Base-by-base conservation (phyloP, 345 rosid genomes). In the Melaleuca quinquenervia region DNA sequence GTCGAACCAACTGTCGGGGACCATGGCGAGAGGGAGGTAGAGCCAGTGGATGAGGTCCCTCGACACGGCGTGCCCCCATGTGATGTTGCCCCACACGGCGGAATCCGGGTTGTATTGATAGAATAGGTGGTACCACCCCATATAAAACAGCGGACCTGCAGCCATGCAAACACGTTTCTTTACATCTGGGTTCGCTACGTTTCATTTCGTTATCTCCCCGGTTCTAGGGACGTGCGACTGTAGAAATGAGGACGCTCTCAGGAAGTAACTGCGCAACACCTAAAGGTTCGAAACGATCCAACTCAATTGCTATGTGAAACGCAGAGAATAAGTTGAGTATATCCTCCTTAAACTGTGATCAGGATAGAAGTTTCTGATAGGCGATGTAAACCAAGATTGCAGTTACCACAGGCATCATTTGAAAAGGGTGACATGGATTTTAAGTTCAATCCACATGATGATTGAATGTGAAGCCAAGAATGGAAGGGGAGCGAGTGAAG, bases 1-100 rank as follows among this genome's bases (percentile, higher is more conserved):
- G 20, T 97, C 98, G 27, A 90, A 97, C 95, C 93, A 93, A 9
- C 90, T 92, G 62, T 96, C 98, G 10, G 99, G 96, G 15, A 91
- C 88, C 93, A 95, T 89, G 70, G 98, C 98, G 3, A 96, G 1
- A 5, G 99, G 99, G 50, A 97, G 95, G 82, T 95, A 91, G 48
- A 94, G 89, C 99, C 99, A 97, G 80, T 97, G 98, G 84, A 97
- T 94, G 60, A 97, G 84, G 93, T 97, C 99, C 89, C 50, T 89
- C 52, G 98, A 96, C 11, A 96, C 95, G 20, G 98, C 94, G 45
- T 96, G 99, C 86, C 98, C 99, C 99, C 99, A 97, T 11, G 96
- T 94, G 84, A 97, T 97, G 89, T 96, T 96, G 54, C 98, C 99
- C 99, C 99, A 95, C 20, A 91, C 88, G 1, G 99, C 98, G 41